phyloP scores from a whole-genome alignment of 2,329 filamentous ascomycete genomes.

The Coniochaeta prunicola region DNA sequence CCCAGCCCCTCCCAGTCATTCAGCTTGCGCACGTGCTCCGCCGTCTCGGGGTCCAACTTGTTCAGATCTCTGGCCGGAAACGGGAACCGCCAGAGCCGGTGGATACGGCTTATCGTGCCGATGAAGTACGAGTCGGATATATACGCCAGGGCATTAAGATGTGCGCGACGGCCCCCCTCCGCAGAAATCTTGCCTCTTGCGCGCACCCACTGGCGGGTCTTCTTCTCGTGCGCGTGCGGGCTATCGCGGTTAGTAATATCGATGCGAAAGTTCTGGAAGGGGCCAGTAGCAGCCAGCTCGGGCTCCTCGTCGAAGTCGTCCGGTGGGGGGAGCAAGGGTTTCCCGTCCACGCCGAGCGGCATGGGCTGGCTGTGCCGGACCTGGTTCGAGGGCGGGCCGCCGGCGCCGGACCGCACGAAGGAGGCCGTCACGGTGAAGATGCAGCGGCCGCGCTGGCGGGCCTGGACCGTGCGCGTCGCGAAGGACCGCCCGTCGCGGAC shows the following conservation, averaged over 20 bases:
- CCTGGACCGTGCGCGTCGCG: conserved; percentile 92
- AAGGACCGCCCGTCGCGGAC: conserved; percentile 87
- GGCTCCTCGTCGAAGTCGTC: conserved; percentile 7
- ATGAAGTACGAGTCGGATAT: conserved; percentile 93
- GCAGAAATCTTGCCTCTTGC: conserved; percentile 67
- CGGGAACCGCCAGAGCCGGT: conserved; percentile 70
- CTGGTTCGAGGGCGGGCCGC: conserved; percentile 30
- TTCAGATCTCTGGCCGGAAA: conserved; percentile 39
- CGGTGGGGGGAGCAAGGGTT: conserved; percentile 22
- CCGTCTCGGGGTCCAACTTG: conserved; percentile 30
- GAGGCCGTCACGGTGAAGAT: conserved; percentile 96
- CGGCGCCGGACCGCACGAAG: conserved; percentile 64
- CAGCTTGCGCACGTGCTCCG: conserved; percentile 27
- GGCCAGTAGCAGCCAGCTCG: conserved; percentile 17
- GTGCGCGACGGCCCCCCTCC: conserved; percentile 68
- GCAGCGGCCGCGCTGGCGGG: conserved; percentile 74
- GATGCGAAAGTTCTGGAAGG: conserved; percentile 39
- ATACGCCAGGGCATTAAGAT: conserved; percentile 84
- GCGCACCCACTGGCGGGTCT: conserved; percentile 67
- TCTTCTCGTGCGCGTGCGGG: conserved; percentile 56
- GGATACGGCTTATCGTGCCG: conserved; percentile 75
- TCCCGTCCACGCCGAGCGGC: conserved; percentile 33
- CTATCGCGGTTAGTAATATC: conserved; percentile 32
- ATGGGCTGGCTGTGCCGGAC: conserved; percentile 61
- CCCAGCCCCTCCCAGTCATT: conserved; percentile 30